Conservation (phyloP, 768 basidiomycete species). For the Tricholomella constricta region DNA sequence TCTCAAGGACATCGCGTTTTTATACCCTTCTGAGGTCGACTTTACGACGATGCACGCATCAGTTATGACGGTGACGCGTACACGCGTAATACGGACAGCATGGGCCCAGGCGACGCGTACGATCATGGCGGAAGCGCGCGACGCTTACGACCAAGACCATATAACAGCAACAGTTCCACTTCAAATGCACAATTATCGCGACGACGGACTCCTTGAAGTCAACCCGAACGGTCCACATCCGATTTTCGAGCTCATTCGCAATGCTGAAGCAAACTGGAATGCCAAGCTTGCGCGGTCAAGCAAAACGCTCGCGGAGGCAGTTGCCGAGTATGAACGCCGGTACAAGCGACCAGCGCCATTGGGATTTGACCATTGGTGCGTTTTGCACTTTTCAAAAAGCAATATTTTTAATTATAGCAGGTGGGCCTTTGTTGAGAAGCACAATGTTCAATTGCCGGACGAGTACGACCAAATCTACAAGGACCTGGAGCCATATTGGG, state of each 20-base stretch:
- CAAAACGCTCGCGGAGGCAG: conserved; percentile 73
- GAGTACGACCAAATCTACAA: conserved; percentile 76
- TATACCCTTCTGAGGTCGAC: conserved; percentile 16
- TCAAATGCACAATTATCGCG: conserved; percentile 34
- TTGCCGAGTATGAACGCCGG: conserved; percentile 71
- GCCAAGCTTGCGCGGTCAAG: conserved; percentile 65
- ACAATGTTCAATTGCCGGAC: conserved; percentile 75
- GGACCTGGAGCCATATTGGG: conserved; percentile 84
- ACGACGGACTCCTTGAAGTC: conserved; percentile 43
- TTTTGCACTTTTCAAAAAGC: neutral
- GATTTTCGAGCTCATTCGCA: conserved; percentile 72
- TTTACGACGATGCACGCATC: conserved; percentile 11
- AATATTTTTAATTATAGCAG: conserved; percentile 17
- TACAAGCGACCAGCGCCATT: conserved; percentile 76
- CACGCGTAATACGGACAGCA: conserved; percentile 15
- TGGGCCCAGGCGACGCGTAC: conserved; percentile 14
- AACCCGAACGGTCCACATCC: conserved; percentile 59
- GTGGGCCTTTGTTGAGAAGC: conserved; percentile 55
- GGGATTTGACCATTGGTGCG: conserved; percentile 86
- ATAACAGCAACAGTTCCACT: conserved; percentile 11
- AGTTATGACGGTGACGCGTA: conserved; percentile 14
- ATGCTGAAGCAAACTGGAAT: conserved; percentile 70
- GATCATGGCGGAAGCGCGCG: conserved; percentile 9
- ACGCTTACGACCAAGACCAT: neutral
- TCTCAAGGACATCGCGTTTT: conserved; percentile 16